Percentiles rank a stretch among this genome's conserved stretches.
Evolutionary conservation across 441 rosid species (phyloP).

Genomic region (Gossypium trilobum): DNA sequence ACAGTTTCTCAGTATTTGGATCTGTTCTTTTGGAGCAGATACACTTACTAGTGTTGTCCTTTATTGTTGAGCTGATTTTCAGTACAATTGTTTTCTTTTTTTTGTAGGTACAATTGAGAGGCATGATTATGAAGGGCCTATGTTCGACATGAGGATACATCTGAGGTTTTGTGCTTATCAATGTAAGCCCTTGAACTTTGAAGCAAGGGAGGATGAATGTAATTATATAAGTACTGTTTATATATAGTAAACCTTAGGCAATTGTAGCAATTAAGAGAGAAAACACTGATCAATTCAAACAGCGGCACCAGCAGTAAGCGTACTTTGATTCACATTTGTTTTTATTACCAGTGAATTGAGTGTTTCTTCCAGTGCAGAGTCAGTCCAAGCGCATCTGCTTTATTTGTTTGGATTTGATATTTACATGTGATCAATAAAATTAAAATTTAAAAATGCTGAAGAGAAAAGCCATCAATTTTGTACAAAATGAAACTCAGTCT

Average conservation of each 20-base stretch:
- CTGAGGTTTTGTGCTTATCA: background rate
- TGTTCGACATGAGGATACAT: background rate
- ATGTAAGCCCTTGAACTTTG: background rate
- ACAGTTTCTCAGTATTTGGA: background rate
- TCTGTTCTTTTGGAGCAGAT: background rate
- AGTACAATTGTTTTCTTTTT: background rate
- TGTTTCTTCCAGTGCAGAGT: background rate
- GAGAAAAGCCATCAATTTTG: slow-evolving; percentile 17
- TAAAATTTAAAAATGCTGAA: background rate
- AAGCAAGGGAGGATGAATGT: background rate
- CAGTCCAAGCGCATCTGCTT: slow-evolving; percentile 15
- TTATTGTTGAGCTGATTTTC: background rate
- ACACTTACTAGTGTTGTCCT: background rate
- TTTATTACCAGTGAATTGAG: background rate
- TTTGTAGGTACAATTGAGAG: background rate
- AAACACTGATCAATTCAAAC: background rate
- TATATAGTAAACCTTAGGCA: background rate
- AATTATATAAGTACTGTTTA: background rate
- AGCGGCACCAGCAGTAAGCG: background rate
- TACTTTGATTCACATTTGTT: slow-evolving; percentile 1
- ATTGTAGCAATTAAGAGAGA: background rate
- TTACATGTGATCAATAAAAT: slow-evolving; percentile 16
- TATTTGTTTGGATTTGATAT: slow-evolving; percentile 27
- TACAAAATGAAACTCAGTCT: slow-evolving; percentile 25
- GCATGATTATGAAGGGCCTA: background rate